Percentiles rank a stretch among this genome's conserved stretches.
Evolutionary conservation across 1,139 yeast species (phyloP).

Genomic region (Geotrichum siamense): DNA sequence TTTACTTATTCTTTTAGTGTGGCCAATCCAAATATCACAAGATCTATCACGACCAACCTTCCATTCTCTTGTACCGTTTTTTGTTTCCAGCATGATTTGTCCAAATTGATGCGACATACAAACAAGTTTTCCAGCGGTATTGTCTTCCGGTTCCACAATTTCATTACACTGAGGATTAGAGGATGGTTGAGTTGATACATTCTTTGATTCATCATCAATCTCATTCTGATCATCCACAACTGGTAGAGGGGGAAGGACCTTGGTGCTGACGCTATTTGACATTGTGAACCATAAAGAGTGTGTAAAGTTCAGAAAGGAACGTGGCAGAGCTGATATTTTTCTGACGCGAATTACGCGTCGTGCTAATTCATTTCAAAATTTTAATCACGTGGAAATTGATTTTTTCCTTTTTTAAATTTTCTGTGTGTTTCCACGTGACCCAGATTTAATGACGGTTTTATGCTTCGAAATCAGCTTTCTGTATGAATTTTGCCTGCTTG

Average conservation of each 20-base stretch:
- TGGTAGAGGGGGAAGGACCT: neutral
- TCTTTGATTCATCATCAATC: too few species aligned
- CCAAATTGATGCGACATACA: slow-evolving; percentile 17
- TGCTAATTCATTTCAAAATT: neutral
- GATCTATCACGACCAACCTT: slow-evolving; percentile 61
- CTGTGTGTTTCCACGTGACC: neutral
- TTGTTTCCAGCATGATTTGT: slow-evolving; percentile 11
- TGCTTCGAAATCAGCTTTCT: neutral
- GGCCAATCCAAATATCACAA: slow-evolving; percentile 58
- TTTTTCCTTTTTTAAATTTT: neutral
- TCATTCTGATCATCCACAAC: neutral
- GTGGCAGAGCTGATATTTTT: neutral
- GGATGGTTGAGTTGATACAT: slow-evolving; percentile 6
- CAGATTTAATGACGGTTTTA: neutral
- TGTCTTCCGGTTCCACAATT: too few species aligned
- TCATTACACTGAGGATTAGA: too few species aligned
- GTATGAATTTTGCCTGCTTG: too few species aligned
- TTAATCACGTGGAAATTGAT: slow-evolving; percentile 5
- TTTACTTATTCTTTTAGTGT: slow-evolving; percentile 64
- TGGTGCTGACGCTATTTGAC: neutral
- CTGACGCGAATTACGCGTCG: slow-evolving; percentile 1
- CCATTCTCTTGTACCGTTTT: slow-evolving; percentile 82
- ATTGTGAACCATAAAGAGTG: neutral
- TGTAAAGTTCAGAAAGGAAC: neutral
- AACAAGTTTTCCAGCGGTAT: slow-evolving; percentile 9